Evolutionary conservation across 169 alveolate genomes (phyloP).

Genomic region (Besnoitia besnoiti): DNA sequence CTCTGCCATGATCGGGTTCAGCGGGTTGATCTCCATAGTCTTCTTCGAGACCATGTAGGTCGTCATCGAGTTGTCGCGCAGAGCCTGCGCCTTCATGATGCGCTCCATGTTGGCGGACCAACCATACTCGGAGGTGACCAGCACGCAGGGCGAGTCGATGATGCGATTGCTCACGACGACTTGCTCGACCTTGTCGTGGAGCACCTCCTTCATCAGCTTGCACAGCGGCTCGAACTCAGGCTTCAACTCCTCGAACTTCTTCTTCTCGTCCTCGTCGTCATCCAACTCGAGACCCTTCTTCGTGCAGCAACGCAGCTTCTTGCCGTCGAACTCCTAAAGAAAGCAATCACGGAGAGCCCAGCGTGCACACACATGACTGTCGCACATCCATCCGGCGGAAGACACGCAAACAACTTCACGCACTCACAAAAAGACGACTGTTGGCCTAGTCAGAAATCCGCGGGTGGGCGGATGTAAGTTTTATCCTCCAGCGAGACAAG

Average conservation of each 20-base stretch:
- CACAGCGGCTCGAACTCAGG: conserved; percentile 97
- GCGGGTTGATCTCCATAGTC: conserved; percentile 99
- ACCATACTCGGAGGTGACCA: conserved; percentile 99
- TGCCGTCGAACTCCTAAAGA: conserved; percentile 93
- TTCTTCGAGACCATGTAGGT: conserved; percentile 94
- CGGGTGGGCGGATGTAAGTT: background rate
- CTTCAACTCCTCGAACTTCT: conserved; percentile 95
- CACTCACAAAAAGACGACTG: background rate
- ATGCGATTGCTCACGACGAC: conserved; percentile 96
- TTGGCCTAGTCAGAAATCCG: background rate
- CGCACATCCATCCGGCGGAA: background rate
- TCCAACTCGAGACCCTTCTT: conserved; percentile 98
- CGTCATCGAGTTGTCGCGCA: conserved; percentile 97
- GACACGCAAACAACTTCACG: too few species aligned
- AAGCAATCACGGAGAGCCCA: background rate
- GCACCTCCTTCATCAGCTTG: conserved; percentile 97
- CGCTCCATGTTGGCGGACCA: conserved; percentile 99
- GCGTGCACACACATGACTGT: background rate
- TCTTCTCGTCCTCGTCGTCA: conserved; percentile 97
- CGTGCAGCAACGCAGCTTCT: conserved; percentile 96
- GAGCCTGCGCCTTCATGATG: conserved; percentile 99
- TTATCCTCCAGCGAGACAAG: background rate
- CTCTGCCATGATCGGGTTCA: conserved; percentile 96
- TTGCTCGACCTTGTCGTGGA: conserved; percentile 99
- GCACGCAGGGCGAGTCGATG: conserved; percentile 98